Base-by-base conservation (phyloP, 208 protist genomes). In the Borovskyia barvae region DNA sequence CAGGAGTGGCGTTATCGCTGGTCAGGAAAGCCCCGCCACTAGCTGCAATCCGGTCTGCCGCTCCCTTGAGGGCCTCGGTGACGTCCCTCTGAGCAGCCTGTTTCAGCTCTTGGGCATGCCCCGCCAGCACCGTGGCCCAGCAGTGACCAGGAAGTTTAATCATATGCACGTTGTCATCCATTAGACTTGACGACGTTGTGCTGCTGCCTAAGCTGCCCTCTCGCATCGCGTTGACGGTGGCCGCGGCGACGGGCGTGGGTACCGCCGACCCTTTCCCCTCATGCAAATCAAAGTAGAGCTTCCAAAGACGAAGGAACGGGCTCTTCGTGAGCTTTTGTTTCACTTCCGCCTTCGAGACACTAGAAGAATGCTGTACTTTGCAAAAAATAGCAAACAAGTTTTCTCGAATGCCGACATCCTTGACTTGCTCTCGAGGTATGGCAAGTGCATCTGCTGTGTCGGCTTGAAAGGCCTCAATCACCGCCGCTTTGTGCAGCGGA, bases 241-340 rank as follows among this genome's bases (percentile, higher is more conserved):
- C n/a, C n/a, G n/a, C n/a, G n/a, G n/a, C n/a, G n/a, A n/a, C n/a
- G n/a, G n/a, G n/a, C n/a, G n/a, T n/a, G n/a, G n/a, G n/a, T n/a
- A n/a, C n/a, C n/a, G n/a, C n/a, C n/a, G n/a, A n/a, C n/a, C n/a
- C n/a, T n/a, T n/a, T n/a, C n/a, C n/a, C n/a, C n/a, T n/a, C n/a
- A n/a, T n/a, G n/a, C n/a, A n/a, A 45, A 1, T 64, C 42, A 24
- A 77, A 80, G 57, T 72, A 77, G 19, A 80, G 48, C 15, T 56
- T 50, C 72, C 77, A 80, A 25, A 80, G 59, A 8, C 55, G 35
- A 0, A 36, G 25, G 54, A 62, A 82, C 1, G 54, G 32, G 46
- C 62, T 56, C 8, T 42, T 20, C 5, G 46, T 59, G 17, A 77
- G 52, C 3, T 62, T 47, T 8, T 36, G 42, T 43, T 71, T 60